phyloP scores from a whole-genome alignment of 139 green algal genomes.

The Bryopsis sp. region DNA sequence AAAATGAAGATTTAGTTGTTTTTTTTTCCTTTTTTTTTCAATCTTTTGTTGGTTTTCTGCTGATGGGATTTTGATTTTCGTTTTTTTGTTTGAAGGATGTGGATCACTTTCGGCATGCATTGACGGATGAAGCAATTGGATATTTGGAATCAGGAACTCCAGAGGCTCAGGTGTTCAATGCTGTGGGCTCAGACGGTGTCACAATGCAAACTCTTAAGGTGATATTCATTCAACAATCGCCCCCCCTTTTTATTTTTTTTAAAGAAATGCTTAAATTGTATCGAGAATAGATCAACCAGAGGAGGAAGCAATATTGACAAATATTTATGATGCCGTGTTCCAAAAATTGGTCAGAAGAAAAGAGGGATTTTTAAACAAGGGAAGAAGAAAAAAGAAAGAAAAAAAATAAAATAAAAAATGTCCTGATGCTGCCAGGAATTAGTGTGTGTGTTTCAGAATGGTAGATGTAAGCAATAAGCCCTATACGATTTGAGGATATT shows the following conservation, averaged over 20 bases:
- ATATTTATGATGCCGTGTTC: too few species aligned
- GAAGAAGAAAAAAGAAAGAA: background rate
- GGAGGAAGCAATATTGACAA: too few species aligned
- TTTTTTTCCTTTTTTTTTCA: background rate
- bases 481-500: background rate
- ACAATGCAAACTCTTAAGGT: constrained; percentile 67
- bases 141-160: constrained; percentile 65
- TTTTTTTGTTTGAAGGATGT: constrained; percentile 55
- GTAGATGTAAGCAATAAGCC: constrained; percentile 16
- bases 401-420: background rate
- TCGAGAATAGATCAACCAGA: too few species aligned
- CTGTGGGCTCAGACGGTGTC: constrained; percentile 59
- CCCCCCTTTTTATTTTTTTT: background rate
- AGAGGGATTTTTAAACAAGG: too few species aligned
- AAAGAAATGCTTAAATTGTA: background rate
- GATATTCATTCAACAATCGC: background rate
- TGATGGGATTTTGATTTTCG: too few species aligned
- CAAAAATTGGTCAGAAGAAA: too few species aligned
- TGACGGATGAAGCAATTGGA: constrained; percentile 66
- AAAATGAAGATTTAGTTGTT: background rate
- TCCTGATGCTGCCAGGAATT: background rate
- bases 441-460: constrained; percentile 2
- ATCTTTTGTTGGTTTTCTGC: background rate
- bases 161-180: constrained; percentile 77
- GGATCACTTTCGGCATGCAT: constrained; percentile 45